Conservation (phyloP, 371 early-diverging fungal genomes). For the Mortierella sp. region DNA sequence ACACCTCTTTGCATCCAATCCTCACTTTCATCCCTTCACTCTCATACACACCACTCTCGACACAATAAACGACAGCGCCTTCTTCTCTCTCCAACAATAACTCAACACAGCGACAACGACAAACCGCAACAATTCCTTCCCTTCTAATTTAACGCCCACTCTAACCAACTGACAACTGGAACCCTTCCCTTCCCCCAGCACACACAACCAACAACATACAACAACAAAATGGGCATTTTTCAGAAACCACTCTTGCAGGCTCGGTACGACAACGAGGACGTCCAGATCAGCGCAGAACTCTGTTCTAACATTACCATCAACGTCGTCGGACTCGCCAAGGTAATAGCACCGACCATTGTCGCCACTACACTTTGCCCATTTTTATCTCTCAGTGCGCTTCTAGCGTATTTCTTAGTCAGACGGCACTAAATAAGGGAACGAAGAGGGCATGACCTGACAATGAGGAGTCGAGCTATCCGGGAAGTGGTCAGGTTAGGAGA, state of each 20-base stretch:
- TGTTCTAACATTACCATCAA: slow-evolving; percentile 35
- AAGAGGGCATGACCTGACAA: neutral
- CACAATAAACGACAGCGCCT: neutral
- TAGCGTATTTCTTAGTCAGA: slow-evolving; percentile 1
- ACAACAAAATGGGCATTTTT: slow-evolving; percentile 31
- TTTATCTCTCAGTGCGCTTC: neutral
- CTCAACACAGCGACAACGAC: neutral
- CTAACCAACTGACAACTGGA: neutral
- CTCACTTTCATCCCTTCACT: neutral
- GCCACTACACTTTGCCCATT: neutral
- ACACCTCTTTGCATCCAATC: neutral
- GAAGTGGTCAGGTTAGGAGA: neutral
- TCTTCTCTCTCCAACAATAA: neutral
- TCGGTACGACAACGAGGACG: slow-evolving; percentile 35
- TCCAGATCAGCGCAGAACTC: slow-evolving; percentile 44
- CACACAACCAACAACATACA: neutral
- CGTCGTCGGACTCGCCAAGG: slow-evolving; percentile 39
- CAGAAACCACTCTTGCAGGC: slow-evolving; percentile 24
- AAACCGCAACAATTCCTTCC: neutral
- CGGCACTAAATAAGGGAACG: neutral
- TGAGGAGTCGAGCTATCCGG: neutral
- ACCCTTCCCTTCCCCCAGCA: neutral
- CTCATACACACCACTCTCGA: neutral
- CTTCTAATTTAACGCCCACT: neutral
- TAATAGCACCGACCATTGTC: neutral